Percentiles rank a stretch among this genome's conserved stretches.
Conservation (phyloP, 1,139 yeast species). For the Scheffersomyces cryptocercus region DNA sequence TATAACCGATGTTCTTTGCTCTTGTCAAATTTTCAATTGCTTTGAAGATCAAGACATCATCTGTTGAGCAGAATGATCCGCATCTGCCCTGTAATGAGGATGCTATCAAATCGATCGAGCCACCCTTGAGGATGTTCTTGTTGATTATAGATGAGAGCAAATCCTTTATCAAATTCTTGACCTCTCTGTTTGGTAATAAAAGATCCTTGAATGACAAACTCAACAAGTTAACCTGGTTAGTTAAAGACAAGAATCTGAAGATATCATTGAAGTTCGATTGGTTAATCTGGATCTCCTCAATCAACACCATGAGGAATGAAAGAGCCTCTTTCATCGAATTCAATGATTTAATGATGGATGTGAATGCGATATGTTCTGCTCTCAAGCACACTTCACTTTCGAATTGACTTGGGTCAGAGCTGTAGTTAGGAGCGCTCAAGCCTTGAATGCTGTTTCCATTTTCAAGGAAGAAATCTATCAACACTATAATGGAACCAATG, state of each 20-base stretch:
- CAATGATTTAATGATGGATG: slow-evolving; percentile 73
- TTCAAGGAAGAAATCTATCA: slow-evolving; percentile 58
- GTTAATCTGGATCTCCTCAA: slow-evolving; percentile 66
- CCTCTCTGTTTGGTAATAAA: slow-evolving; percentile 63
- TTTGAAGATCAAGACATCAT: slow-evolving; percentile 90
- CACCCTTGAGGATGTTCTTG: slow-evolving; percentile 87
- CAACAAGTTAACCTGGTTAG: slow-evolving; percentile 68
- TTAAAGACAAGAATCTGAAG: slow-evolving; percentile 64
- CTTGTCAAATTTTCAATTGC: slow-evolving; percentile 89
- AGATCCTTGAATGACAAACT: slow-evolving; percentile 72
- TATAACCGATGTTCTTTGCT: slow-evolving; percentile 73
- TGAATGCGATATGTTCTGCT: slow-evolving; percentile 89
- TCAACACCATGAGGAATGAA: slow-evolving; percentile 78
- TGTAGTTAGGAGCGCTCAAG: slow-evolving; percentile 50
- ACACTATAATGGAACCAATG: slow-evolving; percentile 63
- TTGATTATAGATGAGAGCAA: slow-evolving; percentile 86
- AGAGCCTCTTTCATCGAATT: slow-evolving; percentile 85
- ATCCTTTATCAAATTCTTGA: slow-evolving; percentile 78
- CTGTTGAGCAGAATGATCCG: slow-evolving; percentile 92
- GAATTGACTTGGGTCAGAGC: slow-evolving; percentile 49
- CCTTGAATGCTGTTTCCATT: slow-evolving; percentile 67
- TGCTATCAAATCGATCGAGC: slow-evolving; percentile 88
- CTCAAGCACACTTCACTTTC: slow-evolving; percentile 73
- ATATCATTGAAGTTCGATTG: slow-evolving; percentile 56
- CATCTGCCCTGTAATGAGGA: slow-evolving; percentile 88